A percentile compares a stretch with the other conserved stretches of the same genome.
Evolutionary conservation across 129 eudicot species (phyloP).

Genomic region (Flaveria linearis): DNA sequence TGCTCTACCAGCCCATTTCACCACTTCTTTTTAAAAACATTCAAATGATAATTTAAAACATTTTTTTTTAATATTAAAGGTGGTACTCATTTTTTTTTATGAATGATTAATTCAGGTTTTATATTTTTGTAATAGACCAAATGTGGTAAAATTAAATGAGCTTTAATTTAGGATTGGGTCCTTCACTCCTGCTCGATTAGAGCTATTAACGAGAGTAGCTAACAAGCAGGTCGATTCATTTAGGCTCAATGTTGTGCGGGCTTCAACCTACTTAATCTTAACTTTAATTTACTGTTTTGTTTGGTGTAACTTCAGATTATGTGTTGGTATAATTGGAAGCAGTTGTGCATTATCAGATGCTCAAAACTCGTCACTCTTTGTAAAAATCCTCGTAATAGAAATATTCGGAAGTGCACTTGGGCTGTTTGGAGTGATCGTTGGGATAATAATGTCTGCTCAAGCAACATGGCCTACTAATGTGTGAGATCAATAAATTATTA

Average conservation of each 20-base stretch:
- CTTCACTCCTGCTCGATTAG: too few species aligned
- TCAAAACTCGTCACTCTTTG: conserved; percentile 92
- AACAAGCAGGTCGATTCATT: too few species aligned
- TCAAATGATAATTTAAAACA: too few species aligned
- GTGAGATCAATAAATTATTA: conserved; percentile 27
- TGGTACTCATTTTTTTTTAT: background rate
- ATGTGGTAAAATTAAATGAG: background rate
- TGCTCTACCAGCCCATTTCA: background rate
- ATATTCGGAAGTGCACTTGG: conserved; percentile 97
- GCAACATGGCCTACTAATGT: conserved; percentile 89
- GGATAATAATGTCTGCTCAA: conserved; percentile 98
- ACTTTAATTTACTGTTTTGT: background rate
- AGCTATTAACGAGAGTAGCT: too few species aligned
- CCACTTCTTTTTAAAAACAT: background rate
- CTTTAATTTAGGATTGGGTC: too few species aligned
- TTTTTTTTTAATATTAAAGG: background rate
- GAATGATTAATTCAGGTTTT: background rate
- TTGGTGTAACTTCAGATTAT: conserved; percentile 45
- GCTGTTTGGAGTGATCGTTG: conserved; percentile 96
- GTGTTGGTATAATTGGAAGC: conserved; percentile 97
- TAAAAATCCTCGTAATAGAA: conserved; percentile 91
- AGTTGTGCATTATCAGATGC: conserved; percentile 97
- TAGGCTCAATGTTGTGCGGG: background rate
- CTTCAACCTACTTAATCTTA: background rate
- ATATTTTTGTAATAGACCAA: background rate